Base-by-base conservation (phyloP, 2,329 filamentous ascomycete genomes). In the Colletotrichum theobromicola region DNA sequence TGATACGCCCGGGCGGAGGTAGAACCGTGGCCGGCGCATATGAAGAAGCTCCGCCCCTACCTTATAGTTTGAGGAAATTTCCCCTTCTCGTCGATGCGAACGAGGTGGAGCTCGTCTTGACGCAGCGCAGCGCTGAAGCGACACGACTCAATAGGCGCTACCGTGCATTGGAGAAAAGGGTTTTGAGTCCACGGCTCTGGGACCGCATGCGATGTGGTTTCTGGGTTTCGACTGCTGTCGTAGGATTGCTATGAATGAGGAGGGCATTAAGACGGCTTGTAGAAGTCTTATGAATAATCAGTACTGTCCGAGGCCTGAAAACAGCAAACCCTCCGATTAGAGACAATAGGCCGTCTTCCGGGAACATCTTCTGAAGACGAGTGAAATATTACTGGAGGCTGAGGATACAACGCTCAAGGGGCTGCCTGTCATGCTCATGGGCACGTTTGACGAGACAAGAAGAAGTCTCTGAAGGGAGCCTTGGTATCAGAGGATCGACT, bases 51-150 rank as follows among this genome's bases (percentile, higher is more conserved):
- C 3, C 12, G 21, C 10, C 26, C 26, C 1, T 28, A 18, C 26
- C 26, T 1, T 28, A 18, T 15, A 28, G 24, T 15, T 15, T 55
- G 21, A 55, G 50, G 50, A 55, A 55, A 4, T 16, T 55, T 7
- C 50, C 50, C 13, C 13, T 55, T 6, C 26, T 7, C 21, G 24
- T 55, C 12, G 88, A 91, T 75, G 89, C 85, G 1, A 87, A 87
- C 42, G 89, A 90, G 60, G 83, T 92, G 3, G 88, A 92, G 63
- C 91, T 90, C 76, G 89, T 91, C 1, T 83, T 91, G 4, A 86
- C 78, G 9, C 77, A 26, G 86, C 78, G 9, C 77, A 26, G 26
- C 75, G 2, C 64, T 75, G 24, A 3, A 30, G 12, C 28, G 57
- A n/a, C 5, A 60, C 18, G 5, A 60, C 10, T 34, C 10, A 28